Evolutionary conservation across 1,284 basidiomycete species (phyloP), one percentile per base, ranked within the genome.

Genomic region (Flammula alnicola): DNA sequence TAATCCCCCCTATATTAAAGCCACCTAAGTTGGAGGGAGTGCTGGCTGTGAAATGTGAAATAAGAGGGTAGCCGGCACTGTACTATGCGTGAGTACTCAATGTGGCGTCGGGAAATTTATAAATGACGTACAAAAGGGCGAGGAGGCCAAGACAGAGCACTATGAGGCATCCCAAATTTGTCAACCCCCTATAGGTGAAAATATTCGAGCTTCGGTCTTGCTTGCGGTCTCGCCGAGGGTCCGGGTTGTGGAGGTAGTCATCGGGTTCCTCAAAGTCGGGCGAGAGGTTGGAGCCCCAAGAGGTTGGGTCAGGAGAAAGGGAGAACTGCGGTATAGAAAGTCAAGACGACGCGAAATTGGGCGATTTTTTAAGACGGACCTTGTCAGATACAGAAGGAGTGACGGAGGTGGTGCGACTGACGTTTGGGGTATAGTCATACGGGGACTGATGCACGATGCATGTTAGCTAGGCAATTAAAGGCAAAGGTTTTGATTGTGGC

Each of bases 51-150:
- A 90, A 84, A 63, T 84, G 86, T 9, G 81, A 77, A 60, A 91
- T 79, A 50, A 96, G 69, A 11, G 93, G 93, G 63, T 91, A 95
- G 22, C 88, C 93, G 17, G 84, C 90, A 61, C 87, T 89, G 49
- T n/a, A 35, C 25, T 38, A 41, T 29, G 35, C 25, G 32, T 54
- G 22, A 53, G 43, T 27, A 47, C 39, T 31, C 8, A 41, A 26
- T 12, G 5, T 17, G 33, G 17, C 11, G 27, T 20, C 12, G 7
- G 16, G 46, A 47, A 19, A 50, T 17, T 27, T 22, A 31, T 7
- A 14, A 16, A 38, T 22, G 22, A 70, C 84, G 49, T 64, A 90
- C 88, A 95, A 95, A 20, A 95, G 78, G 17, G 79, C 73, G 40
- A 92, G 61, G 16, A 93, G 73, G 8, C 78, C 81, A 3, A 78